Conservation (phyloP, 2,329 filamentous ascomycete species). For the Colletotrichum costaricense region DNA sequence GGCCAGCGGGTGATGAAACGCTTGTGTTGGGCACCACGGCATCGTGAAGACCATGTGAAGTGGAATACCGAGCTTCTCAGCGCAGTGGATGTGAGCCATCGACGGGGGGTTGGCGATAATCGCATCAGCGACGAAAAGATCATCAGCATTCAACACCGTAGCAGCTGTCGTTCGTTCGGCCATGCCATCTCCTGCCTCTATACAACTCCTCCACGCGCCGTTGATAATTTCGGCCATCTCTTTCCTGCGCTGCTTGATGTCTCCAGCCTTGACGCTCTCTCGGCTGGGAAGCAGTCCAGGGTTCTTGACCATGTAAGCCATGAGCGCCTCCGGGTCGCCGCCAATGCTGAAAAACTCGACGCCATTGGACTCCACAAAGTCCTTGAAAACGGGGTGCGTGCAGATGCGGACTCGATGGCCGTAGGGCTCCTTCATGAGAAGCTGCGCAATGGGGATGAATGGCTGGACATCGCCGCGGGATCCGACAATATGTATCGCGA, state of each 20-base stretch:
- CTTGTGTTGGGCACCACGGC: slow-evolving; percentile 78
- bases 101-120: slow-evolving; percentile 67
- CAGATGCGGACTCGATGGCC: slow-evolving; percentile 68
- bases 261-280: slow-evolving; percentile 49
- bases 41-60: slow-evolving; percentile 69
- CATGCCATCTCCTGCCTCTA: slow-evolving; percentile 49
- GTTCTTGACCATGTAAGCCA: slow-evolving; percentile 55
- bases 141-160: slow-evolving; percentile 39
- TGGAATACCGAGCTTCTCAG: slow-evolving; percentile 59
- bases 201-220: slow-evolving; percentile 50
- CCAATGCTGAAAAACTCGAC: slow-evolving; percentile 69
- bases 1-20: slow-evolving; percentile 76
- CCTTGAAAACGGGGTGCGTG: slow-evolving; percentile 65
- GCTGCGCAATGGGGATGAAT: slow-evolving; percentile 67
- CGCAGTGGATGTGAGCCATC: slow-evolving; percentile 64
- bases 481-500: slow-evolving; percentile 48
- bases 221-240: slow-evolving; percentile 52
- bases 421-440: slow-evolving; percentile 46
- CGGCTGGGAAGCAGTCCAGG: slow-evolving; percentile 51
- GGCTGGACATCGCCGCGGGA: slow-evolving; percentile 56
- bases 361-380: slow-evolving; percentile 63
- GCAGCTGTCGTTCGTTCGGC: slow-evolving; percentile 42
- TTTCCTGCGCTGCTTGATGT: slow-evolving; percentile 47
- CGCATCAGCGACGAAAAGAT: slow-evolving; percentile 63
- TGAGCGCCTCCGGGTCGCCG: slow-evolving; percentile 63